Evolutionary conservation across 257 asterid genomes (phyloP), one percentile per base, ranked within the genome.

Genomic region (Penstemon eatonii): DNA sequence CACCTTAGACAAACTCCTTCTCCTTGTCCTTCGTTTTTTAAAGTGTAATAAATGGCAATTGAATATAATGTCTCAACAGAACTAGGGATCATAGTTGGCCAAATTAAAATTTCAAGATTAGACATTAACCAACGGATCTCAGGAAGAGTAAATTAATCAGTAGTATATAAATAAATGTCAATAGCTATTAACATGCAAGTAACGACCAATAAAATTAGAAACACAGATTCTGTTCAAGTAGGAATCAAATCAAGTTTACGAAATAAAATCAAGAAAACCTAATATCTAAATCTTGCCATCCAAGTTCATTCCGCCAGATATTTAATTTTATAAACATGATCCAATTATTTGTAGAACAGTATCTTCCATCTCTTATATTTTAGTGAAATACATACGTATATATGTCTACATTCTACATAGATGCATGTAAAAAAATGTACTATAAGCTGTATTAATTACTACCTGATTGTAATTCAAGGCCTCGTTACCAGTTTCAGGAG

Each of bases 401-500:
- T 59, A 33, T 38, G 10, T 8, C 46, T 18, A 42, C 15, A 25
- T 25, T 25, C 33, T 15, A 67, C 45, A 55, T 46, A 10, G 6
- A 45, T 10, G 40, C 15, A 49, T 43, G 68, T 36, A 13, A 19
- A 5, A 8, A 63, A 6, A 8, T 13, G 36, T 42, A 41, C 19
- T 18, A 49, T 62, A 38, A 15, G 53, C 46, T 12, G 41, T 41
- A 45, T 12, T 7, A 50, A 3, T 42, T 5, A 38, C 40, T 62
- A 85, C 90, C 88, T 85, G 87, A 78, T 85, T 83, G 76, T 85
- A 85, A 60, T 85, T 85, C 76, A 82, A 74, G 56, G 81, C 75
- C 72, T 85, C 90, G 46, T 65, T 49, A 44, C 76, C 78, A 15
- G 74, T 33, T 60, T 69, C 80, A 44, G 69, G 68, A 70, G 87